Conservation (phyloP, 306 rosid species). For the Echinosophora koreensis region DNA sequence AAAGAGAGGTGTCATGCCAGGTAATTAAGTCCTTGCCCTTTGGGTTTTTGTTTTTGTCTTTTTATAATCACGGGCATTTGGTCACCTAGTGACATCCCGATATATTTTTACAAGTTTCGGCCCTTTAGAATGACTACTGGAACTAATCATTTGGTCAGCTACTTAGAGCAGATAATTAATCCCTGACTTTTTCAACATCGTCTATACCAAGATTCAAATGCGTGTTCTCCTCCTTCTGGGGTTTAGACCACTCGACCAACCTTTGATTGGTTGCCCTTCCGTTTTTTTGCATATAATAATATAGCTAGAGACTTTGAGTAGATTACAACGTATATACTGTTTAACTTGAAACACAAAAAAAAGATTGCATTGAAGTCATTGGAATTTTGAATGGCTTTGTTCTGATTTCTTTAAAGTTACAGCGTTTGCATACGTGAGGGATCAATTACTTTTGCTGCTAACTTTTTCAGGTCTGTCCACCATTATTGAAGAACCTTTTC, state of each 20-base stretch:
- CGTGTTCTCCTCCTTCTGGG: too few relatives aligned
- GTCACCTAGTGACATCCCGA: too few relatives aligned
- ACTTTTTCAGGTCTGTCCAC: conserved; percentile 66
- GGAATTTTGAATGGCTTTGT: conserved; percentile 44
- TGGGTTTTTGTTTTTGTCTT: too few relatives aligned
- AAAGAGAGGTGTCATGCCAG: conserved; percentile 45
- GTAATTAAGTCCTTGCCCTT: conserved; percentile 45
- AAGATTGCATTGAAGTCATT: neutral
- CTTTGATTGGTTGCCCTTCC: neutral
- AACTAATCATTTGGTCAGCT: too few relatives aligned
- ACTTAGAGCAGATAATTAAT: too few relatives aligned
- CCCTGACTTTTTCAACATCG: too few relatives aligned
- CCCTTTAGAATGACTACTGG: too few relatives aligned
- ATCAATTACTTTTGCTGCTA: conserved; percentile 41
- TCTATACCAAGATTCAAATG: too few relatives aligned
- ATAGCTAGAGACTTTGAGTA: neutral
- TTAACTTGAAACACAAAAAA: neutral
- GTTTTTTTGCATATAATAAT: conserved; percentile 8
- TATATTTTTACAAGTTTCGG: too few relatives aligned
- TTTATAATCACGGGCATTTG: too few relatives aligned
- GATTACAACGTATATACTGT: neutral
- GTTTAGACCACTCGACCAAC: too few relatives aligned
- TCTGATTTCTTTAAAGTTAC: conserved; percentile 6
- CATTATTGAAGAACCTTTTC: conserved; percentile 62
- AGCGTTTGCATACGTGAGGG: conserved; percentile 10